A percentile compares a stretch with the other conserved stretches of the same genome.
Conservation (phyloP, 176 grass and related monocot species). For the Poa pratensis region DNA sequence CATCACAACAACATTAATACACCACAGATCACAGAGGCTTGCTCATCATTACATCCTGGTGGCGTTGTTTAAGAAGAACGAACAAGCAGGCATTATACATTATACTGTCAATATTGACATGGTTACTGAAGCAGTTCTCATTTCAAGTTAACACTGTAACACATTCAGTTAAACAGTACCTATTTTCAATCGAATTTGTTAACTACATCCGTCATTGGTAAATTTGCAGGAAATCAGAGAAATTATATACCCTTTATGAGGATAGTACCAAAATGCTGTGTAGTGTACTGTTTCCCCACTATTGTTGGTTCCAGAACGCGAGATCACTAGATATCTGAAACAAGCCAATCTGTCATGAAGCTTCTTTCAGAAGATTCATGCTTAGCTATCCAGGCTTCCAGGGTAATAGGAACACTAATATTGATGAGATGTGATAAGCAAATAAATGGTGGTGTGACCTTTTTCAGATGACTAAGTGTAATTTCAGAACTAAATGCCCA, state of each 20-base stretch:
- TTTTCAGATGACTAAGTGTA: neutral
- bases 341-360: neutral
- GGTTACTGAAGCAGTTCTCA: too few species aligned
- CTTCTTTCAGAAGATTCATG: neutral
- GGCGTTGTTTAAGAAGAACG: too few species aligned
- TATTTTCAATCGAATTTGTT: too few species aligned
- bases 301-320: neutral
- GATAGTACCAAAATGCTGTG: neutral
- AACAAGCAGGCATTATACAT: too few species aligned
- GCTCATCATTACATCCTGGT: too few species aligned
- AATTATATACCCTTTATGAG: neutral
- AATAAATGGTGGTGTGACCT: neutral
- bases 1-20: too few species aligned
- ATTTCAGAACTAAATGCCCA: neutral
- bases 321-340: neutral
- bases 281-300: neutral
- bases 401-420: neutral
- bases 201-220: too few species aligned
- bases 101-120: too few species aligned
- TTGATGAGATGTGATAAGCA: neutral
- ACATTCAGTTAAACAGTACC: too few species aligned
- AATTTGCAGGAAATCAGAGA: too few species aligned
- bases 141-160: too few species aligned
- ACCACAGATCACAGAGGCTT: too few species aligned
- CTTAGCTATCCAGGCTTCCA: neutral